phyloP scores from a whole-genome alignment of 2,329 filamentous ascomycete genomes.

The Elsinoe batatas region DNA sequence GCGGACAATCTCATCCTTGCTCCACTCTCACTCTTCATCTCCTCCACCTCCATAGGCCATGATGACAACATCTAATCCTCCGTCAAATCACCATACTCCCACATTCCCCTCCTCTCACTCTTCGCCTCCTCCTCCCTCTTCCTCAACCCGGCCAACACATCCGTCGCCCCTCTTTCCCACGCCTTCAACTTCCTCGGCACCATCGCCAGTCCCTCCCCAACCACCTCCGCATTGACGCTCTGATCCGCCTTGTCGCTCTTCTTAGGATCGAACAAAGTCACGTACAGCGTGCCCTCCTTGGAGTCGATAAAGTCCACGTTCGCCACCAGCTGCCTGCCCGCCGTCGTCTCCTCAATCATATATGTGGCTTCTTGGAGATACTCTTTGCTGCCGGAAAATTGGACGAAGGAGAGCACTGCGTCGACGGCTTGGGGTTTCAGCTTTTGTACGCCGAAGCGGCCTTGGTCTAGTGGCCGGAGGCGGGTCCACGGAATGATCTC shows the following conservation, averaged over 20 bases:
- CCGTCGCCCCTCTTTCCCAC: constrained; percentile 72
- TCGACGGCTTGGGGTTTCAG: constrained; percentile 82
- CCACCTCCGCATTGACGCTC: constrained; percentile 81
- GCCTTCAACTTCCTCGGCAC: constrained; percentile 83
- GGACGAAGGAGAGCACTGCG: constrained; percentile 76
- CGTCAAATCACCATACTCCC: constrained; percentile 96
- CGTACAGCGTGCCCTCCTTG: constrained; percentile 71
- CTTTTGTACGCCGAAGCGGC: constrained; percentile 69
- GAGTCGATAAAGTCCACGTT: constrained; percentile 76
- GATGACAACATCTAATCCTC: constrained; percentile 56
- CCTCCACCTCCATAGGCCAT: background rate
- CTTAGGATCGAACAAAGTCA: constrained; percentile 78
- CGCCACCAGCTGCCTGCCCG: constrained; percentile 65
- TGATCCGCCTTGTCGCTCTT: constrained; percentile 53
- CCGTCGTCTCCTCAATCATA: constrained; percentile 65
- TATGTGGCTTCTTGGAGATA: constrained; percentile 73
- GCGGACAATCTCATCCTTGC: background rate
- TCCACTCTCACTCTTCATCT: background rate
- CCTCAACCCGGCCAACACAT: constrained; percentile 61
- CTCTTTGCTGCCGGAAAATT: constrained; percentile 71
- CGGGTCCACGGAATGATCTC: constrained; percentile 78
- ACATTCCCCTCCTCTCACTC: constrained; percentile 73
- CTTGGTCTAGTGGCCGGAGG: constrained; percentile 68
- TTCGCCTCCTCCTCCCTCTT: constrained; percentile 71
- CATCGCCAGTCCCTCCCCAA: constrained; percentile 77